Conservation (phyloP, 2,329 filamentous ascomycete species). For the Lasiodiplodia citricola region DNA sequence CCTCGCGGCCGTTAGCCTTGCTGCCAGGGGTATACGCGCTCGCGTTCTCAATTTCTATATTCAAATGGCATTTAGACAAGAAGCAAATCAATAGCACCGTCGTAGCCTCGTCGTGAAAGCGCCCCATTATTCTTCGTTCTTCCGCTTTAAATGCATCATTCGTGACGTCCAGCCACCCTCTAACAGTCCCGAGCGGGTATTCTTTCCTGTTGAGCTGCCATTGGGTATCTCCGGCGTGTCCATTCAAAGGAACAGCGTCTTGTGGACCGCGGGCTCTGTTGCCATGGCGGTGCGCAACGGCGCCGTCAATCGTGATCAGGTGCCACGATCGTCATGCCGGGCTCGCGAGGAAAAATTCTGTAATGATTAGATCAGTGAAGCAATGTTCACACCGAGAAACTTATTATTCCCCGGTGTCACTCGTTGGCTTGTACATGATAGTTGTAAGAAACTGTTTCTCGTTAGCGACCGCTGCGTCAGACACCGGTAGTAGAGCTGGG, state of each 20-base stretch:
- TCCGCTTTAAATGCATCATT: conserved; percentile 6
- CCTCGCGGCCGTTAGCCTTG: conserved; percentile 5
- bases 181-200: background rate
- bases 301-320: conserved; percentile 14
- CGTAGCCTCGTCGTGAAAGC: conserved; percentile 13
- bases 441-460: conserved; percentile 84
- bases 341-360: conserved; percentile 26
- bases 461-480: background rate
- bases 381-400: conserved; percentile 13
- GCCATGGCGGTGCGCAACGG: conserved; percentile 6
- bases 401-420: conserved; percentile 37
- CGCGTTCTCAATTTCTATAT: conserved; percentile 23
- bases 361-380: conserved; percentile 24
- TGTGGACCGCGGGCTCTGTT: background rate
- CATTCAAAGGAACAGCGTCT: background rate
- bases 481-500: background rate
- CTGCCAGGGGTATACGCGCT: conserved; percentile 14
- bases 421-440: conserved; percentile 93
- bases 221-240: background rate
- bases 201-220: conserved; percentile 15
- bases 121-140: conserved; percentile 1
- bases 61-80: conserved; percentile 15
- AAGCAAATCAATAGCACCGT: conserved; percentile 11
- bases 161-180: conserved; percentile 1
- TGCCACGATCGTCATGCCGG: conserved; percentile 4